Conservation (phyloP, 163 green algal species). For the Scenedesmus sp. region DNA sequence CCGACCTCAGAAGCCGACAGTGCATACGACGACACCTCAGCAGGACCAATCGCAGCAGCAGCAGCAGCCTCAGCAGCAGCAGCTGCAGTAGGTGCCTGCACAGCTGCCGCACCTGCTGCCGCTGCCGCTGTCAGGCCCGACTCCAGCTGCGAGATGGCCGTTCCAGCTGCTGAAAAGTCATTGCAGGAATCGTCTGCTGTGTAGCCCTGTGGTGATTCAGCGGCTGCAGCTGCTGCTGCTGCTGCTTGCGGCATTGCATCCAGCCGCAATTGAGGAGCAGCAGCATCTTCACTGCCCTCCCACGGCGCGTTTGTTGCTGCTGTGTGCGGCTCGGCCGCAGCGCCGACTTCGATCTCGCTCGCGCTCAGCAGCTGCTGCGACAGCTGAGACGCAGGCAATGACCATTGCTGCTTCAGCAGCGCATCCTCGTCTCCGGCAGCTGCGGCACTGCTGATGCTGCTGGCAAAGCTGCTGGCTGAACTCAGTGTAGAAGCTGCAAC, state of each 20-base stretch:
- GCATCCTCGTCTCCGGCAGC: neutral
- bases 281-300: neutral
- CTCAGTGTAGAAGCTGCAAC: neutral
- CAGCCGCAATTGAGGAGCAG: neutral
- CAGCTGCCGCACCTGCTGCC: neutral
- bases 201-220: constrained; percentile 24
- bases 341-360: neutral
- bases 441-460: constrained; percentile 14
- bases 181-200: constrained; percentile 15
- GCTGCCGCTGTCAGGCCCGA: neutral
- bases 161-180: neutral
- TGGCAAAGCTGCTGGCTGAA: neutral
- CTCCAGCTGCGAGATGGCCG: neutral
- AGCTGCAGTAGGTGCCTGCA: neutral
- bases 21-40: neutral
- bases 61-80: neutral
- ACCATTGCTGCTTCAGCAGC: neutral
- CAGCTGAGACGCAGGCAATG: constrained; percentile 10
- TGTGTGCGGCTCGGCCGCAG: neutral
- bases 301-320: neutral
- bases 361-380: constrained; percentile 29
- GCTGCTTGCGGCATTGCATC: neutral
- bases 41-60: neutral
- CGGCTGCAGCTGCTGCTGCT: neutral
- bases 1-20: constrained; percentile 37